A percentile compares a stretch with the other conserved stretches of the same genome.
These are phyloP conservation scores for Globisporangium splendens DNA, from an alignment of 352 stramenopile species.

Conservation along the genomic window DNA sequence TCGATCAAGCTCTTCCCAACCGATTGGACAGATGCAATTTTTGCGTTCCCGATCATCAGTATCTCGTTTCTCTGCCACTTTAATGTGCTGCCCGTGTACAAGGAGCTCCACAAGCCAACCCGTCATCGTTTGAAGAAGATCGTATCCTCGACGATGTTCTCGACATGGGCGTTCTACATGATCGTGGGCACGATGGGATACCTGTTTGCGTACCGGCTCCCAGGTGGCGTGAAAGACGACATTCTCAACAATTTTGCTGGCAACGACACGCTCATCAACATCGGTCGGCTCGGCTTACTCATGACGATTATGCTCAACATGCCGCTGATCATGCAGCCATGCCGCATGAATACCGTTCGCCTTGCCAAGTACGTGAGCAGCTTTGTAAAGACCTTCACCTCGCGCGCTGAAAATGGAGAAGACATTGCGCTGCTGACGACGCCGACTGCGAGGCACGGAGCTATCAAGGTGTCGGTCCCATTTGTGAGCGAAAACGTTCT, in stretches of 20 bases:
- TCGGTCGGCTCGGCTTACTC: constrained; percentile 73
- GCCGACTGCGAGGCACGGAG: constrained; percentile 1
- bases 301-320: constrained; percentile 82
- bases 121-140: constrained; percentile 90
- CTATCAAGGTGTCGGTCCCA: neutral
- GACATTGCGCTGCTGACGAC: constrained; percentile 30
- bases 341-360: constrained; percentile 67
- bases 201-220: constrained; percentile 74
- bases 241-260: constrained; percentile 87
- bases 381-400: constrained; percentile 27
- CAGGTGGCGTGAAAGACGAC: constrained; percentile 67
- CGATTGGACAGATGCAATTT: constrained; percentile 62
- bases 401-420: constrained; percentile 24
- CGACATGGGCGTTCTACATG: constrained; percentile 92
- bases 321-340: constrained; percentile 87
- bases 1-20: constrained; percentile 64
- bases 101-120: constrained; percentile 93
- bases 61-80: constrained; percentile 98
- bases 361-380: constrained; percentile 44
- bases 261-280: constrained; percentile 76
- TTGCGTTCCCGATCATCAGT: constrained; percentile 94
- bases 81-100: constrained; percentile 96
- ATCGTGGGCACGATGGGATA: constrained; percentile 92
- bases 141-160: constrained; percentile 91
- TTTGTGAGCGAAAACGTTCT: constrained; percentile 22